Base-by-base conservation (phyloP, 495 filamentous ascomycete genomes). In the Filosporella fistucella region DNA sequence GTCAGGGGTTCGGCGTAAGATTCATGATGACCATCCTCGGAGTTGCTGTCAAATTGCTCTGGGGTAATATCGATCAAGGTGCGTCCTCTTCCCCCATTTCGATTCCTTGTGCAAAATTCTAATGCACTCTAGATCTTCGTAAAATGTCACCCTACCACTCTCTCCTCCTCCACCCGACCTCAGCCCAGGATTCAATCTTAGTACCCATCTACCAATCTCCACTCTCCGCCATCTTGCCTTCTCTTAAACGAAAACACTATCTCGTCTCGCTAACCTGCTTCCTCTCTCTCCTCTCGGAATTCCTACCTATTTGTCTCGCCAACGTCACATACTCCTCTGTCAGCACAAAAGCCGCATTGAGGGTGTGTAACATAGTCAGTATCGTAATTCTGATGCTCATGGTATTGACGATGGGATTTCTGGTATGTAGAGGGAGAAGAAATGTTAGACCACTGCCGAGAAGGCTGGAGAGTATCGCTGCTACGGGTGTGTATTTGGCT, bases 1-100 rank as follows among this genome's bases (percentile, higher is more conserved):
- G 54, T 17, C 25, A 57, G 11, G 40, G 41, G 22, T 68, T 66
- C 45, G 65, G 64, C 17, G 55, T 59, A 7, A 42, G 56, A 13
- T 65, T 68, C 30, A 34, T 68, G 16, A 58, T 68, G 35, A 58
- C 65, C 2, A 42, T 42, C 4, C 28, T 57, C 12, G 64, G 57
- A 18, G 61, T 64, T 3, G 39, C 60, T 7, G 42, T 68, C 9
- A 57, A 61, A 14, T 23, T 56, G 20, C 48, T 63, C 22, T 66
- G 64, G 64, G 49, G 51, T n/a, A 22, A 38, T 2, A 47, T 67
- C 12, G 62, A 65, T 45, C 37, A 50, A 40, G 58, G 63, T 59
- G 59, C 37, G 32, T n/a, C 32, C 14, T 13, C 29, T 36, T 6
- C 23, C 26, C 16, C 11, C 5, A 39, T 32, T 12, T n/a, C 16